Percentiles rank a stretch among this genome's conserved stretches.
These are phyloP conservation scores for Hypoxylon sp. DNA, from an alignment of 2,329 filamentous ascomycete genomes.

Conservation along the genomic window DNA sequence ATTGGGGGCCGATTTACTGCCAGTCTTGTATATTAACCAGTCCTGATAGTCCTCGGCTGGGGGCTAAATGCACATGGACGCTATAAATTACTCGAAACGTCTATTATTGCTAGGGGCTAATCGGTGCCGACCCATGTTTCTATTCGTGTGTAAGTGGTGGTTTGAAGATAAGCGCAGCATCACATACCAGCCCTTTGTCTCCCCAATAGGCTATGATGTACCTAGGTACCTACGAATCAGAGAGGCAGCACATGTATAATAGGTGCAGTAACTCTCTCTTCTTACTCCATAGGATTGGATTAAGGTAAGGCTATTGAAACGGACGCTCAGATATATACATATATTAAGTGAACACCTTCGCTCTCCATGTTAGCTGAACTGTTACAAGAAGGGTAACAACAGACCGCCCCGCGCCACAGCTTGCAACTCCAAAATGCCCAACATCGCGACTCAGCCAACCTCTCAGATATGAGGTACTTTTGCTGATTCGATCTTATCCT, in stretches of 20 bases:
- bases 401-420: slow-evolving; percentile 19
- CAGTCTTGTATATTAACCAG: slow-evolving; percentile 24
- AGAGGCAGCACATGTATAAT: slow-evolving; percentile 2
- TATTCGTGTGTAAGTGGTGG: slow-evolving; percentile 23
- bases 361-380: slow-evolving; percentile 9
- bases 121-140: slow-evolving; percentile 33
- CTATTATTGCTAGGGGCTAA: slow-evolving; percentile 31
- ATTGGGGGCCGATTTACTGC: slow-evolving; percentile 17
- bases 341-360: slow-evolving; percentile 1
- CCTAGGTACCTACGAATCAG: not conserved
- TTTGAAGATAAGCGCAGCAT: slow-evolving; percentile 37
- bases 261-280: not conserved
- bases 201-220: slow-evolving; percentile 7
- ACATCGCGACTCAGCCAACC: slow-evolving; percentile 22
- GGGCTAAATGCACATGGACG: slow-evolving; percentile 42
- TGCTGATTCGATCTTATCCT: not conserved
- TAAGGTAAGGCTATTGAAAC: not conserved
- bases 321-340: not conserved
- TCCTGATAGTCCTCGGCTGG: slow-evolving; percentile 30
- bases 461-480: slow-evolving; percentile 12
- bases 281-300: not conserved
- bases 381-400: slow-evolving; percentile 9
- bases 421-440: slow-evolving; percentile 19
- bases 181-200: slow-evolving; percentile 13
- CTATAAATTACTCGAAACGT: slow-evolving; percentile 39